Conservation (phyloP, 495 filamentous ascomycete genomes). For the Xylaria telfairii region DNA sequence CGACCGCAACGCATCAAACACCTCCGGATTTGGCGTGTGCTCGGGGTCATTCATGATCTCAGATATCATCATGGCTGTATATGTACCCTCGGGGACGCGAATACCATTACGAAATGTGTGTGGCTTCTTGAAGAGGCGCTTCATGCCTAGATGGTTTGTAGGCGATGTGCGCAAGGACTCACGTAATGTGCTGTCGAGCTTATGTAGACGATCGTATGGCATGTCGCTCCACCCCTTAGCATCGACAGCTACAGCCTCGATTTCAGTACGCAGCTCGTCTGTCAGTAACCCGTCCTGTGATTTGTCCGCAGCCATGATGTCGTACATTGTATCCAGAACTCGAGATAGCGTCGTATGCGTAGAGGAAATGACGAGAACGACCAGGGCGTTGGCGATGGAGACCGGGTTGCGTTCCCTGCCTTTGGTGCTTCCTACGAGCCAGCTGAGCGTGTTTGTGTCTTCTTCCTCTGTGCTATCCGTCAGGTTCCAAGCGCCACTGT, state of each 20-base stretch:
- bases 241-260: not conserved
- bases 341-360: constrained; percentile 22
- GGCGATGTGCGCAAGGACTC: constrained; percentile 27
- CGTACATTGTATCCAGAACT: constrained; percentile 17
- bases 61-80: constrained; percentile 16
- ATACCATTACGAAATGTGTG: constrained; percentile 26
- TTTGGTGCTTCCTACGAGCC: constrained; percentile 16
- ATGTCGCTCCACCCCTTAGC: not conserved
- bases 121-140: constrained; percentile 17
- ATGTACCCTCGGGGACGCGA: constrained; percentile 27
- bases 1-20: constrained; percentile 32
- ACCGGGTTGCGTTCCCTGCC: not conserved
- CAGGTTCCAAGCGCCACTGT: not conserved
- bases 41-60: constrained; percentile 33
- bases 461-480: not conserved
- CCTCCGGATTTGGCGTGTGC: constrained; percentile 23
- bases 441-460: constrained; percentile 19
- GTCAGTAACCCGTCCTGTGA: not conserved
- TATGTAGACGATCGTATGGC: constrained; percentile 16
- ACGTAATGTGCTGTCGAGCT: constrained; percentile 25
- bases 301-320: constrained; percentile 3
- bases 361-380: constrained; percentile 12
- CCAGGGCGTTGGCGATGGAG: not conserved
- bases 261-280: not conserved
- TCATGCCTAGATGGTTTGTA: constrained; percentile 15